These are phyloP conservation scores for Cryptococcus amylolentus DNA, from an alignment of 1,284 basidiomycete genomes.

Conservation along the genomic window DNA sequence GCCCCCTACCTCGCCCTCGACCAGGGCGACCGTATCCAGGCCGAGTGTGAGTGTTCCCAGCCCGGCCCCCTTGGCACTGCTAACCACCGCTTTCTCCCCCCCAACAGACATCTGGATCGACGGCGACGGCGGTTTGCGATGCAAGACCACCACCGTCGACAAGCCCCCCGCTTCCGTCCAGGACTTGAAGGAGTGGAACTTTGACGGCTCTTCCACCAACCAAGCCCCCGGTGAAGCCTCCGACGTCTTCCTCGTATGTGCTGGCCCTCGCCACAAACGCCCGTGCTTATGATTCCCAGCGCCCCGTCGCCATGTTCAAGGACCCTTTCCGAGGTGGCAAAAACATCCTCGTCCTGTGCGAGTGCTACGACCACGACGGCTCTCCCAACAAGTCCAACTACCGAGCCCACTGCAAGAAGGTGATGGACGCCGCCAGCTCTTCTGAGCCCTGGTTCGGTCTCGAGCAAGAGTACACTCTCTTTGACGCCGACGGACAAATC, in stretches of 20 bases:
- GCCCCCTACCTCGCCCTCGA: slow-evolving; percentile 77
- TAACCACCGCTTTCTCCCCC: slow-evolving; percentile 6
- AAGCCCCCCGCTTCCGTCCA: slow-evolving; percentile 40
- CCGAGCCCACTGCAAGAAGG: slow-evolving; percentile 84
- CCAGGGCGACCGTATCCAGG: slow-evolving; percentile 84
- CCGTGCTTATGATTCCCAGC: slow-evolving; percentile 39
- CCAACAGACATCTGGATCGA: slow-evolving; percentile 87
- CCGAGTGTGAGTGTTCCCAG: slow-evolving; percentile 67
- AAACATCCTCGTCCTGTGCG: slow-evolving; percentile 95
- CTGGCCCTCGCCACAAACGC: background rate
- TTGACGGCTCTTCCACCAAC: slow-evolving; percentile 95
- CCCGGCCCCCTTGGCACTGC: no score
- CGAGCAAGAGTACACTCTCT: slow-evolving; percentile 99
- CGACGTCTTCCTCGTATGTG: slow-evolving; percentile 79
- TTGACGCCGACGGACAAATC: slow-evolving; percentile 86
- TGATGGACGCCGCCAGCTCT: slow-evolving; percentile 84
- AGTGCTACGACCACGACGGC: slow-evolving; percentile 98
- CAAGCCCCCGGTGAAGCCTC: slow-evolving; percentile 94
- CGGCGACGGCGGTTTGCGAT: slow-evolving; percentile 84
- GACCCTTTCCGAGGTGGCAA: slow-evolving; percentile 99
- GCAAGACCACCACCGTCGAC: slow-evolving; percentile 71
- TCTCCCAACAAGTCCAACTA: slow-evolving; percentile 97
- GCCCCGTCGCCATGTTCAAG: slow-evolving; percentile 95
- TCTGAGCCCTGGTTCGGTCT: slow-evolving; percentile 92
- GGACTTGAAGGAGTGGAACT: slow-evolving; percentile 86